Conservation (phyloP, 768 basidiomycete genomes). For the Lactifluus hygrophoroides region DNA sequence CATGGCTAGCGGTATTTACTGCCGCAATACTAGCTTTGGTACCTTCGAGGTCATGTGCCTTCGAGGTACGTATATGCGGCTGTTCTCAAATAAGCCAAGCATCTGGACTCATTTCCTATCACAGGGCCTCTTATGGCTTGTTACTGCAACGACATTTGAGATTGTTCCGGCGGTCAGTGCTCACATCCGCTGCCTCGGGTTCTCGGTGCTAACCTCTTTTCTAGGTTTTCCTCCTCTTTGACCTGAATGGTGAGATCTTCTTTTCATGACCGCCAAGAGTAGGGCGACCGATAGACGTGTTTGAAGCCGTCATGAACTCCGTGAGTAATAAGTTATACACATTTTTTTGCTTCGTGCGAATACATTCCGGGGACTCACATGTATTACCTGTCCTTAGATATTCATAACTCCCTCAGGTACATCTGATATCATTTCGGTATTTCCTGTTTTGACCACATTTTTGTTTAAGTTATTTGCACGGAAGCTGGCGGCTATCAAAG, state of each 20-base stretch:
- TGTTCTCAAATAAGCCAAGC: neutral
- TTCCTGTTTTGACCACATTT: too few species aligned
- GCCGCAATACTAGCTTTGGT: too few species aligned
- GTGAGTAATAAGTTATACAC: conserved; percentile 3
- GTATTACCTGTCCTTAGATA: conserved; percentile 4
- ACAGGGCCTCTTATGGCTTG: conserved; percentile 17
- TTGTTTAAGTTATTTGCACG: too few species aligned
- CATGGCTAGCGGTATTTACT: too few species aligned
- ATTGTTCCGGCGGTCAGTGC: conserved; percentile 6
- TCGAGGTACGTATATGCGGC: conserved; percentile 1
- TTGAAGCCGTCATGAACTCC: conserved; percentile 7
- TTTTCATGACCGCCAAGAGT: neutral
- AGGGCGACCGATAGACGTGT: neutral
- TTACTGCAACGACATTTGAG: neutral
- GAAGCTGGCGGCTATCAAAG: neutral
- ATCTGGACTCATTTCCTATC: neutral
- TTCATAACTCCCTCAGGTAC: conserved; percentile 12
- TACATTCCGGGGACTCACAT: neutral
- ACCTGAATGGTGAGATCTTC: conserved; percentile 9
- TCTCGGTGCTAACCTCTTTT: neutral
- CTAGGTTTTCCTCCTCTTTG: conserved; percentile 12
- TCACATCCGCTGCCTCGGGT: too few species aligned
- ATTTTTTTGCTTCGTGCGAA: neutral
- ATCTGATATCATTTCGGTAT: neutral
- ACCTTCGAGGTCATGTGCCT: too few species aligned